Evolutionary conservation across 805 yeast species (phyloP).

Genomic region (Kazachstania taianensis): DNA sequence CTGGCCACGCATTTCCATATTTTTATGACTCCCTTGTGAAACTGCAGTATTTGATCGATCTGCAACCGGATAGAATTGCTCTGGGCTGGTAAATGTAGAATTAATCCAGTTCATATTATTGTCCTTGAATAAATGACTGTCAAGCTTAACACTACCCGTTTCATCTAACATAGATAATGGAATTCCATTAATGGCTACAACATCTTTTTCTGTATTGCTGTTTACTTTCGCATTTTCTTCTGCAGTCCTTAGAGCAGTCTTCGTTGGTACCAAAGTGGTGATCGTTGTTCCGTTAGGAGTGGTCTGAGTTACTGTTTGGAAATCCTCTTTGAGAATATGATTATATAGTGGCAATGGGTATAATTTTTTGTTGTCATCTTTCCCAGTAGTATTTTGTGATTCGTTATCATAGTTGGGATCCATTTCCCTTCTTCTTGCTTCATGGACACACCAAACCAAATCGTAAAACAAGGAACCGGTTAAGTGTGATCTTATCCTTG

Average conservation of each 20-base stretch:
- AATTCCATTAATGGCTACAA: slow-evolving; percentile 57
- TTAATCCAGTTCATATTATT: not conserved
- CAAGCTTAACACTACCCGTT: slow-evolving; percentile 52
- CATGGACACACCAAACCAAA: slow-evolving; percentile 89
- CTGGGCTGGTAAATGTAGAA: not conserved
- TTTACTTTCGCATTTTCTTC: slow-evolving; percentile 20
- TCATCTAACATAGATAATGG: slow-evolving; percentile 67
- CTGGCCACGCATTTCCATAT: not conserved
- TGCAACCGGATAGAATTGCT: not conserved
- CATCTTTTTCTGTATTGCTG: slow-evolving; percentile 15
- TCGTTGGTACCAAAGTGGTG: slow-evolving; percentile 82
- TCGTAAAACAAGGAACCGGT: slow-evolving; percentile 88
- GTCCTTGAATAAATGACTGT: slow-evolving; percentile 2
- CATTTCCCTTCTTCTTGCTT: slow-evolving; percentile 66
- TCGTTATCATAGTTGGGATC: slow-evolving; percentile 32
- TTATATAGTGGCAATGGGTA: slow-evolving; percentile 82
- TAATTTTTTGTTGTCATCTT: slow-evolving; percentile 28
- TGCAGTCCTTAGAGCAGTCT: slow-evolving; percentile 47
- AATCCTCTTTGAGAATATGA: slow-evolving; percentile 83
- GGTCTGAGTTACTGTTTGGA: slow-evolving; percentile 72
- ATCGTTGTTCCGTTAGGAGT: slow-evolving; percentile 90
- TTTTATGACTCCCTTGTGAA: not conserved
- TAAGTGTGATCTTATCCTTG: slow-evolving; percentile 83
- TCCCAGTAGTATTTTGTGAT: slow-evolving; percentile 17
- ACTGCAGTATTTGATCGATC: too few relatives aligned